These are phyloP conservation scores for Geotrichum phurueaensis DNA, from an alignment of 1,139 yeast genomes.

Conservation along the genomic window DNA sequence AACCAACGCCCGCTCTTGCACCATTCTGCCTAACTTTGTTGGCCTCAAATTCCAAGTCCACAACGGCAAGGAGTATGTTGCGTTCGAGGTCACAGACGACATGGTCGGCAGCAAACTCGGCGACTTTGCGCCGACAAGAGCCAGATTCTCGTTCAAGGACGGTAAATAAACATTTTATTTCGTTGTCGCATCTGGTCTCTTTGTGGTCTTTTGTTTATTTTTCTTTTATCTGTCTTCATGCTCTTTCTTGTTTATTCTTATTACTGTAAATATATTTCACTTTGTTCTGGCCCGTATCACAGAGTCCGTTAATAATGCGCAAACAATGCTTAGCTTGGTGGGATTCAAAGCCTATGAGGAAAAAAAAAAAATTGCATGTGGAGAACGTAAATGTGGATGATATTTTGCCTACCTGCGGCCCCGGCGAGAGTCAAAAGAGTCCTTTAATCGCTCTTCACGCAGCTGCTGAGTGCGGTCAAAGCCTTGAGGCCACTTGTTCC, in stretches of 20 bases:
- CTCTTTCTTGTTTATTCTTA: neutral
- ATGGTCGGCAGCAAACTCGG: slow-evolving; percentile 98
- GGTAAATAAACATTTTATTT: slow-evolving; percentile 22
- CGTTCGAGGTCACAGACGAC: slow-evolving; percentile 79
- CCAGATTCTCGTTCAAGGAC: slow-evolving; percentile 77
- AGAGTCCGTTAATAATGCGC: neutral
- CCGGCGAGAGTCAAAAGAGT: slow-evolving; percentile 33
- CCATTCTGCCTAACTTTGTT: slow-evolving; percentile 90
- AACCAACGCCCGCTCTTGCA: slow-evolving; percentile 91
- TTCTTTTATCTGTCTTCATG: neutral
- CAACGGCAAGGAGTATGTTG: slow-evolving; percentile 91
- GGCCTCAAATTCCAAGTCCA: slow-evolving; percentile 92
- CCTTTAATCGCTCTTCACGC: slow-evolving; percentile 67
- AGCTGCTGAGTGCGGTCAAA: slow-evolving; percentile 74
- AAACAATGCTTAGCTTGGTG: neutral
- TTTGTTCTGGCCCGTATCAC: neutral
- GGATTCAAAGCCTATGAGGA: neutral
- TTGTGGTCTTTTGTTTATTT: neutral
- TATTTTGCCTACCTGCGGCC: neutral
- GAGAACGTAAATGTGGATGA: neutral
- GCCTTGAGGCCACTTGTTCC: slow-evolving; percentile 85
- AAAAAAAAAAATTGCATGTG: neutral
- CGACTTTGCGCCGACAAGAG: slow-evolving; percentile 89
- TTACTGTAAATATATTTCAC: slow-evolving; percentile 1
- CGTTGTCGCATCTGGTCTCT: neutral